phyloP scores from a whole-genome alignment of 192 early-diverging fungal species.

The Coemansia sp. region DNA sequence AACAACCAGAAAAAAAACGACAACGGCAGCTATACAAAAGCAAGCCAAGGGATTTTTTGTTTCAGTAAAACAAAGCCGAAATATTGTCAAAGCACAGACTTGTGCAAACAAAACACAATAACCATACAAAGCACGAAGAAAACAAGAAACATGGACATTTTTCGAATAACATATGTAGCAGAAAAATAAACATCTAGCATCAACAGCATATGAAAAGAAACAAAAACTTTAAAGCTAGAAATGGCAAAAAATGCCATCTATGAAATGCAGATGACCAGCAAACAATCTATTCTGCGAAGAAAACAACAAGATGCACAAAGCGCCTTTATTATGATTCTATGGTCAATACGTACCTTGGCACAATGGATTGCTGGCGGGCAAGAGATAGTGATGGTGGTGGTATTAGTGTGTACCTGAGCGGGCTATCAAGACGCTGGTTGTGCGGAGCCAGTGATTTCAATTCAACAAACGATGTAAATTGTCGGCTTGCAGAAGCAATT shows the following conservation, averaged over 20 bases:
- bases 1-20: not conserved
- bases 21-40: not conserved
- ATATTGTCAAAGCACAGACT: constrained; percentile 2
- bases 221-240: not conserved
- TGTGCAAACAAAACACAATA: not conserved
- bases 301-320: no score
- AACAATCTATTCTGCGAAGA: not conserved
- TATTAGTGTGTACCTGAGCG: not conserved
- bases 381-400: not conserved
- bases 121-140: not conserved
- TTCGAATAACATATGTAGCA: not conserved
- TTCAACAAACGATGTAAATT: not conserved
- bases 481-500: not conserved
- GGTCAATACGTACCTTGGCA: not conserved
- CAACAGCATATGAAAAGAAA: not conserved
- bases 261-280: not conserved
- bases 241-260: not conserved
- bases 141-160: not conserved
- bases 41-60: not conserved
- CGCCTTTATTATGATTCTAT: constrained; percentile 4
- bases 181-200: not conserved
- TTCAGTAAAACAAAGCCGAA: not conserved
- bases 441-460: not conserved
- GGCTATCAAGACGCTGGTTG: not conserved
- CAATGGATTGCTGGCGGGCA: not conserved